Conservation (phyloP, 2,329 filamentous ascomycete genomes). For the Epichloe baconii region DNA sequence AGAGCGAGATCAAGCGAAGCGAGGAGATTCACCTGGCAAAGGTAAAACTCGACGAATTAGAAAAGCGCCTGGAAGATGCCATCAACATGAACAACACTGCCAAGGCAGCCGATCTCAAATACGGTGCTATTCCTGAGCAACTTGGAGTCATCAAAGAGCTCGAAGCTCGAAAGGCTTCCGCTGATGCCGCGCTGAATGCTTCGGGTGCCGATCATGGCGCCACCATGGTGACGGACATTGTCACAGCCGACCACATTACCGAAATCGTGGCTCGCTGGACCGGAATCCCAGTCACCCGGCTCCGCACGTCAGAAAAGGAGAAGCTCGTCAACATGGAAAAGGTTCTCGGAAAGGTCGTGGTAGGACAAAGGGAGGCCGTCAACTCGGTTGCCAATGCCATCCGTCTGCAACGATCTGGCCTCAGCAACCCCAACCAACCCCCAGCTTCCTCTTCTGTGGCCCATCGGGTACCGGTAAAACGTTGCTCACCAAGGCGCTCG, state of each 20-base stretch:
- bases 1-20: conserved; percentile 80
- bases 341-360: conserved; percentile 67
- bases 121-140: conserved; percentile 94
- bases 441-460: conserved; percentile 99
- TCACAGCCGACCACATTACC: conserved; percentile 96
- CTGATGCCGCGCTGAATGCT: conserved; percentile 57
- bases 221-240: conserved; percentile 78
- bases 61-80: conserved; percentile 88
- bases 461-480: conserved; percentile 98
- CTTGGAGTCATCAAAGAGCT: conserved; percentile 66
- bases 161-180: conserved; percentile 65
- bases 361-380: conserved; percentile 91
- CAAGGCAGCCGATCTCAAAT: conserved; percentile 86
- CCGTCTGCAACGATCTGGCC: conserved; percentile 82
- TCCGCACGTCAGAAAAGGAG: conserved; percentile 93
- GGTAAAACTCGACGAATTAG: conserved; percentile 82
- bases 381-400: conserved; percentile 91
- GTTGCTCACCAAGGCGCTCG: conserved; percentile 87
- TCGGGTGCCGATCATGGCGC: conserved; percentile 44
- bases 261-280: conserved; percentile 96
- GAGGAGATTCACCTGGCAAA: conserved; percentile 90
- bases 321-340: conserved; percentile 97
- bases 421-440: conserved; percentile 90
- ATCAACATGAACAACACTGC: conserved; percentile 72
- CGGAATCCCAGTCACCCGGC: conserved; percentile 89